Evolutionary conservation across 2,329 filamentous ascomycete genomes (phyloP).

Genomic region (Fusarium protoensiforme): DNA sequence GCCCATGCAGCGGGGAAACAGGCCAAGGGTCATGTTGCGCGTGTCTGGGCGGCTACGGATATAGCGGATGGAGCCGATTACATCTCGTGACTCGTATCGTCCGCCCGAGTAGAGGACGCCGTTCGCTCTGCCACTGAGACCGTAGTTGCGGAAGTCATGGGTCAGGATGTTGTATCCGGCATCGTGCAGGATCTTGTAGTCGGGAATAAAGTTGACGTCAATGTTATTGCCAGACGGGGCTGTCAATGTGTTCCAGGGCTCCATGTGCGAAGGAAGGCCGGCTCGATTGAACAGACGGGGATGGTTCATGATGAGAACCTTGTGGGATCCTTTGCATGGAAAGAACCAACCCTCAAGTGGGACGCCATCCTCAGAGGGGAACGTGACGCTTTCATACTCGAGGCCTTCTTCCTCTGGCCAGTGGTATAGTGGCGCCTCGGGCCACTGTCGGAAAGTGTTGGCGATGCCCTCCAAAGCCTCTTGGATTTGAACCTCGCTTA

Average conservation of each 20-base stretch:
- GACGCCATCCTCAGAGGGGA: neutral
- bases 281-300: constrained; percentile 1
- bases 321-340: neutral
- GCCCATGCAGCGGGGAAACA: neutral
- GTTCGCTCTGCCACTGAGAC: neutral
- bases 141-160: neutral
- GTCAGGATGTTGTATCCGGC: neutral
- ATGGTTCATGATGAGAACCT: constrained; percentile 6
- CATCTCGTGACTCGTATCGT: neutral
- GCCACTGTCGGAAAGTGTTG: neutral
- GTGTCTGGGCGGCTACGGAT: neutral
- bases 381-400: neutral
- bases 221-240: neutral
- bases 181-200: constrained; percentile 1
- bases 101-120: neutral
- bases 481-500: neutral
- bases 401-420: neutral
- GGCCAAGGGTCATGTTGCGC: neutral
- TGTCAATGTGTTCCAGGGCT: neutral
- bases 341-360: constrained; percentile 3
- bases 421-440: neutral
- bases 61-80: neutral
- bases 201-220: constrained; percentile 1
- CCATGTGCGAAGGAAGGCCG: neutral
- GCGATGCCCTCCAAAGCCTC: neutral